Evolutionary conservation across 108 stramenopile species (phyloP).

Genomic region (Schizochytrium sp.): DNA sequence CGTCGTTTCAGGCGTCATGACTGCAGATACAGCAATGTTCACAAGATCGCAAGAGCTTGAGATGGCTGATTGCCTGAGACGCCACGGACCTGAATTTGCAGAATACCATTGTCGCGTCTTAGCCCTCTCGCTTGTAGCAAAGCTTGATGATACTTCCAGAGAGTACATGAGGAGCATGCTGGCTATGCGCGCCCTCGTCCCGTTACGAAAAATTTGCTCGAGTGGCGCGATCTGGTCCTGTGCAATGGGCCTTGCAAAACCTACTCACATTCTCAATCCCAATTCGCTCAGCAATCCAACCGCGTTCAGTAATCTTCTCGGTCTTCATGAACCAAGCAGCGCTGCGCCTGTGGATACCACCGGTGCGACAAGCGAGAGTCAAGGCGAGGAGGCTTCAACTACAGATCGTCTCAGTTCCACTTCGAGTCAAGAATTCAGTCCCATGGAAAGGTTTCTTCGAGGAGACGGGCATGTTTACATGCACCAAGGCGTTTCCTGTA

Average conservation of each 20-base stretch:
- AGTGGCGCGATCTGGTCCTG: neutral
- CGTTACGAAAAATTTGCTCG: neutral
- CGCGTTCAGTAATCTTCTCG: too few relatives aligned
- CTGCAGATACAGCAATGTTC: neutral
- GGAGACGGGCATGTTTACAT: too few relatives aligned
- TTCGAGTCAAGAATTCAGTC: too few relatives aligned
- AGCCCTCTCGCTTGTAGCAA: neutral
- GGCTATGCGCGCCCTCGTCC: neutral
- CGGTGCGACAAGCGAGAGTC: too few relatives aligned
- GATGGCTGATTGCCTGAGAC: neutral
- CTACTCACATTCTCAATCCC: neutral
- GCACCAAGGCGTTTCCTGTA: too few relatives aligned
- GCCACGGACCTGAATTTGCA: neutral
- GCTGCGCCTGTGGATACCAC: too few relatives aligned
- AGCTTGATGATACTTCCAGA: neutral
- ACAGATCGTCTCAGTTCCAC: too few relatives aligned
- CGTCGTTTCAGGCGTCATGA: neutral
- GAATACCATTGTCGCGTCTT: neutral
- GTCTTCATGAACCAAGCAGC: too few relatives aligned
- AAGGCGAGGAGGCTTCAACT: too few relatives aligned
- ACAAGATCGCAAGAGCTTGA: neutral
- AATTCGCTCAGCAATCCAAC: neutral
- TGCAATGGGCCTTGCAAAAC: neutral
- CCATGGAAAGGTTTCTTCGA: too few relatives aligned
- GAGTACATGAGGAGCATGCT: neutral